Evolutionary conservation across 345 rosid genomes (phyloP), one percentile per base, ranked within the genome.

Genomic region (Populus nigra): DNA sequence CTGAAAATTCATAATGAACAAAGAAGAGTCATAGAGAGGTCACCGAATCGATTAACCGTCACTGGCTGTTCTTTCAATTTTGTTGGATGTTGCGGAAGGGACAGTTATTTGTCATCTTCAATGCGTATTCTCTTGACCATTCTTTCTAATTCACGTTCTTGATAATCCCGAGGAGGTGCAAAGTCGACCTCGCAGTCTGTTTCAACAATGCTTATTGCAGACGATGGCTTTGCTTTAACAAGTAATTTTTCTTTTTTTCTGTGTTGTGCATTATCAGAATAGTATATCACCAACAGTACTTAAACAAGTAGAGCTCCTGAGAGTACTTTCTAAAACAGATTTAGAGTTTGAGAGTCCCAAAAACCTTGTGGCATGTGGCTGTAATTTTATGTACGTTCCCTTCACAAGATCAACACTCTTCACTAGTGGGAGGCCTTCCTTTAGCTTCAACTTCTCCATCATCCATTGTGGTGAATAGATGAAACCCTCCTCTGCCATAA

Each of bases 381-480:
- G 88, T 22, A 80, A 38, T 78, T 85, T 83, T 36, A 70, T 29
- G 53, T 41, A 78, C 7, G 62, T 76, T 36, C 73, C 83, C 3
- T 76, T 76, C 16, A 45, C 61, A 8, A 80, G 71, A 9, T 1
- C 39, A 1, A 12, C 69, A 10, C 41, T 79, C 57, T 67, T 76
- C 16, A 82, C 18, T 1, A 2, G 38, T 15, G 71, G 45, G 7
- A 7, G 1, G 29, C 82, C 57, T 0, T 59, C 81, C 10, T 62
- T 12, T 5, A 79, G n/a, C 7, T 71, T 12, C 79, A 86, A 20
- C 15, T 73, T 76, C 53, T 81, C n/a, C 86, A 86, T 77, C 83
- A 79, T 76, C 81, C 83, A 81, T 0, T 47, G 29, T 1, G 82
- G 83, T 9, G 79, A 12, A 49, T 22, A 61, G 2, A 79, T 53